Evolutionary conservation across 306 rosid species (phyloP), one percentile per base, ranked within the genome.

Genomic region (Crataegus laevigata): DNA sequence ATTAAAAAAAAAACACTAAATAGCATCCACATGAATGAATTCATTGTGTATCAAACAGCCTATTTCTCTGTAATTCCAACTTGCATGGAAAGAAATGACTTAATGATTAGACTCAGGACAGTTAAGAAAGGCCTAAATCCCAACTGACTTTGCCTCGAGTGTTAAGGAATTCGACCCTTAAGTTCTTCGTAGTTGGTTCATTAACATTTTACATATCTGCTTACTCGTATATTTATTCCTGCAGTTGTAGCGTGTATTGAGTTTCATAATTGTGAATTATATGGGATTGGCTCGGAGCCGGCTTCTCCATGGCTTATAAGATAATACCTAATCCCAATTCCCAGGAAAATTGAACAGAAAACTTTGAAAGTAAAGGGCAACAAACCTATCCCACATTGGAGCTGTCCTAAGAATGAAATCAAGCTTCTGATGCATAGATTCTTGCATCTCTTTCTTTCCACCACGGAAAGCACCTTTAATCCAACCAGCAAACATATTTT

Each of bases 331-430:
- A 71, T n/a, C 22, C 30, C 43, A 68, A 61, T 68, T 61, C 24
- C 57, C 47, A 28, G 34, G 28, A 22, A 77, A 75, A 13, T 80
- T 40, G 58, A 30, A 40, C 36, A 77, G 43, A 50, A 75, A 73
- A 43, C 15, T 24, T 22, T 59, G 24, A 68, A 54, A 43, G 29
- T 60, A 66, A 19, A 83, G 67, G 59, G 66, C 61, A 79, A 87
- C 91, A 63, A 70, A 94, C 99, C 94, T 92, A 75, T 94, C 99
- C 99, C 99, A 94, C 81, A 88, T 87, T 26, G 99, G 99, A 79
- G 99, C 93, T 5, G 97, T 87, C 85, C 85, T 77, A 66, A 94
- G 88, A 51, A 85, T 79, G 50, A 85, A 88, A 75, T 89, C 84
- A 77, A 94, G 90, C 83, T 89, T 87, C 82, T 90, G 89, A 74